Base-by-base conservation (phyloP, 768 basidiomycete genomes). In the Boletus rufocinnamomeus region DNA sequence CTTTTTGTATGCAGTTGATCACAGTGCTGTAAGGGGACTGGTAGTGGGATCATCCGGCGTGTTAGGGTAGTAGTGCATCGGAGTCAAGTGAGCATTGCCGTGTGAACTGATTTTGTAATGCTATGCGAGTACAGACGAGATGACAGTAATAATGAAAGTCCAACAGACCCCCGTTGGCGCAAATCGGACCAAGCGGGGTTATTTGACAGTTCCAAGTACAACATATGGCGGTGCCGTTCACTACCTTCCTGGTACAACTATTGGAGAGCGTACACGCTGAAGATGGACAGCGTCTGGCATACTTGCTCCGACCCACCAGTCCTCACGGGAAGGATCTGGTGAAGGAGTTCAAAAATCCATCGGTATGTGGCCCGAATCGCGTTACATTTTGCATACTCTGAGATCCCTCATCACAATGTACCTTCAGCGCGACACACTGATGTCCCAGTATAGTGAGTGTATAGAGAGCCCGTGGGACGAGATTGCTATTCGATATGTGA, bases 391-490 rank as follows among this genome's bases (percentile, higher is more conserved):
- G 23, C 38, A 41, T 27, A 10, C 38, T 35, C 10, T 30, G 28
- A 49, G 19, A 11, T 23, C 41, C 44, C 45, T 38, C 43, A 35
- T 67, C 35, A 76, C 80, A 65, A 79, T 78, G 57, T 80, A 80
- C 66, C 1, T 50, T 21, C 51, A 63, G 66, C 69, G 64, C 23
- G 67, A 67, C 41, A 13, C 50, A 35, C 50, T 67, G 21, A 67
- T 51, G 45, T 57, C 52, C 11, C 54, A 64, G 23, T 74, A 87
- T 65, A 80, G 85, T 65, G 88, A 84, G 11, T 81, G 80, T 54
- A 82, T 93, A 68, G 79, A 83, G 55, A 75, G 72, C 48, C 93
- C 93, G 7, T 95, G 92, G 91, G 91, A 92, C 60, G 92, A 93
- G 52, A 88, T 95, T 64, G 85, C 89, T 9, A 83, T 93, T 50